Conservation (phyloP, 345 rosid species). For the Populus davidiana region DNA sequence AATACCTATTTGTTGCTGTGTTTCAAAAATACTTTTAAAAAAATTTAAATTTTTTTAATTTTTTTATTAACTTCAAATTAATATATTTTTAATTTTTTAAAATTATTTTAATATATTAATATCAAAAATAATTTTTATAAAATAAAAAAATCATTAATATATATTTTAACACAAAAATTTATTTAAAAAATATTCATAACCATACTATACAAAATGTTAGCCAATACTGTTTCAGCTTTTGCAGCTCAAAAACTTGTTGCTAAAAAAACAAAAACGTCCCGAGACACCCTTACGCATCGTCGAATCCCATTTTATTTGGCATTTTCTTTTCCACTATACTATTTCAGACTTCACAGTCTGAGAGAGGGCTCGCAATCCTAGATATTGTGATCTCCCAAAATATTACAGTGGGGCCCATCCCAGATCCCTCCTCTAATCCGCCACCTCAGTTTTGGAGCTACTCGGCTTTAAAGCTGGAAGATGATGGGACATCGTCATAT, state of each 20-base stretch:
- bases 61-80: no score
- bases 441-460: background rate
- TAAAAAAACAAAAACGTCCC: background rate
- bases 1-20: no score
- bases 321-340: background rate
- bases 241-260: background rate
- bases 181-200: no score
- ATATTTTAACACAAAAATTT: no score
- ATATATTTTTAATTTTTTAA: no score
- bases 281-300: background rate
- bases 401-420: background rate
- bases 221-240: no score
- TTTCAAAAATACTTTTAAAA: no score
- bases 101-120: no score
- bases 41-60: no score
- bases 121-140: no score
- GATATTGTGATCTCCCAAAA: constrained; percentile 1
- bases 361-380: constrained; percentile 17
- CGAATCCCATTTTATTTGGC: background rate
- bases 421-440: background rate
- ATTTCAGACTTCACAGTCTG: background rate
- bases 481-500: background rate
- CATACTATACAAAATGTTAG: no score
- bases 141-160: no score
- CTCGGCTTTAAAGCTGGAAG: background rate